Evolutionary conservation across 1,284 basidiomycete species (phyloP).

Genomic region (Tilletiopsis washingtonensis): DNA sequence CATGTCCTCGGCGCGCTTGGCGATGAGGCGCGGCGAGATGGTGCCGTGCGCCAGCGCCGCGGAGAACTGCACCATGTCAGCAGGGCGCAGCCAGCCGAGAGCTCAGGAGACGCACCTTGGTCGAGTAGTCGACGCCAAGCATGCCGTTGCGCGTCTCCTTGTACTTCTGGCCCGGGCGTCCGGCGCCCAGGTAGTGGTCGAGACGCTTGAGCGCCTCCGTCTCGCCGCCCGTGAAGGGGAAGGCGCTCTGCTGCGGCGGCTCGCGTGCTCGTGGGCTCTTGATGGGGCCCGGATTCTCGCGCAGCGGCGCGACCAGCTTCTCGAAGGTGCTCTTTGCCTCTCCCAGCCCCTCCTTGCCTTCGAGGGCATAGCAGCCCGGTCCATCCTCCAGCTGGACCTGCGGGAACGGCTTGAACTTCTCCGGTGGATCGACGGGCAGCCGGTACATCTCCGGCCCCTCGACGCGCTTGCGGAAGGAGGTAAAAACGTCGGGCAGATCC

Average conservation of each 20-base stretch:
- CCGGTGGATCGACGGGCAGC: conserved; percentile 16
- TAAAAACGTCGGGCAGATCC: conserved; percentile 37
- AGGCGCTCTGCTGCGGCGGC: conserved; percentile 9
- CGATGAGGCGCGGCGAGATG: conserved; percentile 29
- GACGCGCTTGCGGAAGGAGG: conserved; percentile 36
- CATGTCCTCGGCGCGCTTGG: conserved; percentile 18
- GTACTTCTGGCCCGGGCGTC: conserved; percentile 17
- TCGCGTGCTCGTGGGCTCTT: background rate
- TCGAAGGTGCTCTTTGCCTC: background rate
- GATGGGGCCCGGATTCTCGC: conserved; percentile 16
- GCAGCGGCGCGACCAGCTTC: conserved; percentile 19
- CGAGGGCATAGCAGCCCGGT: conserved; percentile 14
- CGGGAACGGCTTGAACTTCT: conserved; percentile 24
- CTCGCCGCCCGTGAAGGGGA: conserved; percentile 35
- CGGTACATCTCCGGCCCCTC: conserved; percentile 26
- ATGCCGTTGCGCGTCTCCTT: conserved; percentile 36
- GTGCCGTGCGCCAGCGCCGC: conserved; percentile 30
- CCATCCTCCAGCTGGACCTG: conserved; percentile 7
- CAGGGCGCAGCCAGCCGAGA: background rate
- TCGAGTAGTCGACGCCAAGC: conserved; percentile 30
- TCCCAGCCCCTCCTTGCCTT: conserved; percentile 3
- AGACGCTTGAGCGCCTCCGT: conserved; percentile 26
- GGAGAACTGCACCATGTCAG: conserved; percentile 12
- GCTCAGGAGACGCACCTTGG: conserved; percentile 10
- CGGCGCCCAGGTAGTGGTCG: conserved; percentile 25